Percentiles rank a stretch among this genome's conserved stretches.
phyloP scores from a whole-genome alignment of 306 rosid genomes.

The Dryas octopetala region DNA sequence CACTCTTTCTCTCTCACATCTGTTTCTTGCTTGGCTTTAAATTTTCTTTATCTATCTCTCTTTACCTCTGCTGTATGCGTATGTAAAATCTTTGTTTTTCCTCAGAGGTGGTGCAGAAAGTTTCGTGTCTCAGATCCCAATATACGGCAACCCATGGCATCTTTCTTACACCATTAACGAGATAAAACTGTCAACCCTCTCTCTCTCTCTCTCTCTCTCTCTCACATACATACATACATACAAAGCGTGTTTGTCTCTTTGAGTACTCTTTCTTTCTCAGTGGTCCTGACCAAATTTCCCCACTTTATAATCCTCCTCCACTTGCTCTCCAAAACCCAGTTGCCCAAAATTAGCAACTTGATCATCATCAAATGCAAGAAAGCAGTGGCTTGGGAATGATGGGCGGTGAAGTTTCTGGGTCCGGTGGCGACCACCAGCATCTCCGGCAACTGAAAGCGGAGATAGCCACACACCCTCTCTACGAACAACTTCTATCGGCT shows the following conservation, averaged over 20 bases:
- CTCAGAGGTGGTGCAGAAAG: constrained; percentile 66
- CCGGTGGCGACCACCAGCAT: constrained; percentile 36
- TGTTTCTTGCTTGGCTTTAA: constrained; percentile 23
- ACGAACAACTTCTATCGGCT: constrained; percentile 78
- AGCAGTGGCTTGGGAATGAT: constrained; percentile 66
- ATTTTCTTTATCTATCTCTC: constrained; percentile 22
- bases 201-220: not conserved
- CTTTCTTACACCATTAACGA: constrained; percentile 25
- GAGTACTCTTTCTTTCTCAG: not conserved
- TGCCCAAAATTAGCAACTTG: not conserved
- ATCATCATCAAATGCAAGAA: constrained; percentile 56
- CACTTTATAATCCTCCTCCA: not conserved
- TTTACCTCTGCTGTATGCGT: constrained; percentile 42
- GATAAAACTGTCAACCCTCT: constrained; percentile 27
- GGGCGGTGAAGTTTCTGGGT: constrained; percentile 37
- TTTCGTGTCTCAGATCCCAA: constrained; percentile 77
- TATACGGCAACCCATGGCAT: constrained; percentile 25
- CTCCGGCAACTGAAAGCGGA: constrained; percentile 58
- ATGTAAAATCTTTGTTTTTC: constrained; percentile 60
- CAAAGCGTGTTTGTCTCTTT: too few relatives aligned
- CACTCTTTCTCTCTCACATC: not conserved
- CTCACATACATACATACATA: not conserved
- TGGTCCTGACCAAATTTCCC: constrained; percentile 9
- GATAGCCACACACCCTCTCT: constrained; percentile 83
- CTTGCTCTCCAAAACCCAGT: constrained; percentile 2